Evolutionary conservation across 2,329 filamentous ascomycete species (phyloP).

Genomic region (Ophiostoma pallidulum): DNA sequence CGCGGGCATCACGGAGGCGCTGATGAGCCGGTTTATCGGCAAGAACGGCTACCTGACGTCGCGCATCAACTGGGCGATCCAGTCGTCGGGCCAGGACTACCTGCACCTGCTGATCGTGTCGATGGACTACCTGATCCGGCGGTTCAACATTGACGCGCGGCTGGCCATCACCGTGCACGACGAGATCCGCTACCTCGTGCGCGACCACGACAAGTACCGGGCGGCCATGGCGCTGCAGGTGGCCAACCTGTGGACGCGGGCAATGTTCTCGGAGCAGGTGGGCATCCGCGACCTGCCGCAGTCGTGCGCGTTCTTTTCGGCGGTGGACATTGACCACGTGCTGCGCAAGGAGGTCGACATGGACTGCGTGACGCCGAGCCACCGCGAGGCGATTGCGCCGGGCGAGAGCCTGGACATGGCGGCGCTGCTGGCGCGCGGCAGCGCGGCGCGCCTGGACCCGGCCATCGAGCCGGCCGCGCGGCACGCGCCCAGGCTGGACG

Average conservation of each 20-base stretch:
- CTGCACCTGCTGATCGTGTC: conserved; percentile 83
- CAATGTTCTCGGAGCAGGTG: conserved; percentile 95
- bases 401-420: conserved; percentile 82
- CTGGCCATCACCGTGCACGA: conserved; percentile 93
- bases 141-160: conserved; percentile 76
- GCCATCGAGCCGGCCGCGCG: conserved; percentile 44
- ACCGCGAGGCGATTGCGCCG: conserved; percentile 65
- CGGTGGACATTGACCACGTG: conserved; percentile 89
- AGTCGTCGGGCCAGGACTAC: conserved; percentile 95
- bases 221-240: conserved; percentile 89
- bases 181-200: conserved; percentile 89
- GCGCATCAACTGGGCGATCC: conserved; percentile 98
- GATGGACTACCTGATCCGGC: conserved; percentile 87
- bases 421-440: conserved; percentile 64
- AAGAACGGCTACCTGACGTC: conserved; percentile 91
- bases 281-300: conserved; percentile 93
- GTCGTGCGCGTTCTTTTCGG: conserved; percentile 89
- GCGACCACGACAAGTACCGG: conserved; percentile 75
- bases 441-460: conserved; percentile 59
- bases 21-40: conserved; percentile 79
- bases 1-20: conserved; percentile 89
- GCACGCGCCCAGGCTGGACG: conserved; percentile 47
- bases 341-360: conserved; percentile 98
- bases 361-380: conserved; percentile 89
- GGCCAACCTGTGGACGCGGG: conserved; percentile 90